Evolutionary conservation across 495 filamentous ascomycete species (phyloP), one percentile per base, ranked within the genome.

Genomic region (Extremus antarcticus): DNA sequence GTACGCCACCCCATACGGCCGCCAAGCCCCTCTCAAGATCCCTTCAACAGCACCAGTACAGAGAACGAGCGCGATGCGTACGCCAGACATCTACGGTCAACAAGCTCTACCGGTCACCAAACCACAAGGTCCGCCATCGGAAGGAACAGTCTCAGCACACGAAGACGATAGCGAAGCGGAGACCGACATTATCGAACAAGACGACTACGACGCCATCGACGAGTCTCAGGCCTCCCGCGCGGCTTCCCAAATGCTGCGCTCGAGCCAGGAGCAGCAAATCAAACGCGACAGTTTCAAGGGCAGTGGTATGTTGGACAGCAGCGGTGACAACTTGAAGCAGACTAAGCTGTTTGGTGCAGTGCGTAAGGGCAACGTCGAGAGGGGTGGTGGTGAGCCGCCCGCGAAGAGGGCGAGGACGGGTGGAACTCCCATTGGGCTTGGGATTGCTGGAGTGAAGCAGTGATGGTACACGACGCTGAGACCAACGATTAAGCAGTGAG

Each of bases 141-240:
- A 95, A 61, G 92, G 86, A 71, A 95, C 90, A 4, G 90, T 95
- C 48, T 94, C 90, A 0, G 88, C 81, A 17, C 84, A 86, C 3
- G 87, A 91, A 15, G 47, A 53, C 32, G 59, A 62, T 32, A 56
- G 51, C 39, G 59, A 62, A 24, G 55, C 55, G 29, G 56, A 58
- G 17, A 58, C 51, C n/a, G 55, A 55, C 41, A 56, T 55, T 21
- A 50, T 56, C 23, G 59, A 57, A 8, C 43, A 35, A 20, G 64
- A 66, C 8, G 70, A 81, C 35, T 7, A 25, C 22, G 76, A 82
- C 56, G 78, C 79, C 1, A 67, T 82, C 3, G 70, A 73, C 4
- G 77, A 76, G 25, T 74, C 73, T 43, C 74, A 76, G 41, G 76
- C 77, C 17, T 75, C 69, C 50, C 72, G 74, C 49, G 57, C 72